These are phyloP conservation scores for Podospora anserina DNA, from an alignment of 495 filamentous ascomycete species.

Conservation along the genomic window DNA sequence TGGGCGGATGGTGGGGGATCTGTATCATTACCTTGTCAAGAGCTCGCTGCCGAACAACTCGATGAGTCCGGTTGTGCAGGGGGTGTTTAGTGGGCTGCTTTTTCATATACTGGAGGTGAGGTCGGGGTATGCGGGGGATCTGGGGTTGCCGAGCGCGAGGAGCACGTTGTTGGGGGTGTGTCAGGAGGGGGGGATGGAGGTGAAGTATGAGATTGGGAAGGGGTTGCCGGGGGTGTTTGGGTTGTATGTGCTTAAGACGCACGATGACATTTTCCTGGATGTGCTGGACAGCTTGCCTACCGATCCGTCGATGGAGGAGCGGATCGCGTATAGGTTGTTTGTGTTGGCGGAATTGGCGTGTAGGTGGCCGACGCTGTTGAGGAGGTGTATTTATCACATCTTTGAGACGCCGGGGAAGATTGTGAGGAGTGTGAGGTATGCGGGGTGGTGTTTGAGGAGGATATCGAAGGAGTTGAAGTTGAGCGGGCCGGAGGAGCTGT, in stretches of 20 bases:
- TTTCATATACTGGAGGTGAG: conserved; percentile 62
- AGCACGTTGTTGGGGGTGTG: conserved; percentile 74
- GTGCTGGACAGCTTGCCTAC: conserved; percentile 68
- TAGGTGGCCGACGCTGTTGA: conserved; percentile 73
- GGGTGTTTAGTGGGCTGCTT: conserved; percentile 63
- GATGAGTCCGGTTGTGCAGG: conserved; percentile 65
- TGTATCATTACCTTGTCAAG: conserved; percentile 79
- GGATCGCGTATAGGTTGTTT: conserved; percentile 79
- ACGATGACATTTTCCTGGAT: conserved; percentile 78
- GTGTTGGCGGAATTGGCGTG: conserved; percentile 72
- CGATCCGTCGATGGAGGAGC: conserved; percentile 68
- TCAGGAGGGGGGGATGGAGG: conserved; percentile 59
- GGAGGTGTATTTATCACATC: conserved; percentile 83
- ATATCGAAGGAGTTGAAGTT: conserved; percentile 65
- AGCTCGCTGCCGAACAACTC: conserved; percentile 58
- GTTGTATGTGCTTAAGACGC: conserved; percentile 70
- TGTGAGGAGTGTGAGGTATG: conserved; percentile 60
- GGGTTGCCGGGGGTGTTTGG: conserved; percentile 72
- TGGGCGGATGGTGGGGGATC: conserved; percentile 58
- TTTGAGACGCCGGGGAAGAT: conserved; percentile 81
- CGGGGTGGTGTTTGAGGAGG: conserved; percentile 62
- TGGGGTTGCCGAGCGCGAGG: conserved; percentile 61
- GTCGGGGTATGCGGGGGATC: conserved; percentile 56
- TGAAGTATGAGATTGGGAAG: conserved; percentile 71
- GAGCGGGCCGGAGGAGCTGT: conserved; percentile 61